These are phyloP conservation scores for Naganishia albida DNA, from an alignment of 1,284 basidiomycete genomes.

Conservation along the genomic window DNA sequence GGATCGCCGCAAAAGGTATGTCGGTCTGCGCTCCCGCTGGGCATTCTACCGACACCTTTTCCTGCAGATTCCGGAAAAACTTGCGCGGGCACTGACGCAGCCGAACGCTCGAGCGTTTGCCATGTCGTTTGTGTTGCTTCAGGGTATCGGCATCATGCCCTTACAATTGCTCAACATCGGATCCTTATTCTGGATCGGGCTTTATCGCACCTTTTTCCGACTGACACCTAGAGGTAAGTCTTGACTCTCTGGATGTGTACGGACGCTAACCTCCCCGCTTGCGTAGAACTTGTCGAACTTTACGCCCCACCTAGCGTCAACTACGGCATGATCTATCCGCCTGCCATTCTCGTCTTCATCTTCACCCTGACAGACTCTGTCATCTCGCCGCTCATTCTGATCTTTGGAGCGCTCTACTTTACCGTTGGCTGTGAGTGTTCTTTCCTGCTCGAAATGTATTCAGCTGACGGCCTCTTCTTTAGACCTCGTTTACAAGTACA, in stretches of 20 bases:
- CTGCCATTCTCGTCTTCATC: conserved; percentile 92
- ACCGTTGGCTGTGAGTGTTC: conserved; percentile 67
- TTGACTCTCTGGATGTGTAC: not conserved
- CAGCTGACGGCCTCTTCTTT: not conserved
- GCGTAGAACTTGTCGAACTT: conserved; percentile 84
- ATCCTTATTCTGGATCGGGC: conserved; percentile 71
- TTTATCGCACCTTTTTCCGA: conserved; percentile 72
- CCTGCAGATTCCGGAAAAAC: conserved; percentile 80
- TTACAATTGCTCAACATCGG: conserved; percentile 88
- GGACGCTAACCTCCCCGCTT: not conserved
- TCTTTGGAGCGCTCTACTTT: conserved; percentile 94
- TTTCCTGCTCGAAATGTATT: not conserved
- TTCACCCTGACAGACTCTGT: conserved; percentile 93
- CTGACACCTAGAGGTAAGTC: conserved; percentile 74
- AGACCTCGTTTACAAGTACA: conserved; percentile 95
- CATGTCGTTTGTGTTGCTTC: conserved; percentile 87
- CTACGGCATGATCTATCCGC: conserved; percentile 87
- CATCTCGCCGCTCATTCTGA: conserved; percentile 87
- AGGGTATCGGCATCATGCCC: conserved; percentile 89
- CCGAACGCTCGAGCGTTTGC: conserved; percentile 75
- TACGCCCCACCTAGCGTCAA: conserved; percentile 96
- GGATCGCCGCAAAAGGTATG: conserved; percentile 67
- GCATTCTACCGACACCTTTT: not conserved
- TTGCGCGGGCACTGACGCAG: conserved; percentile 77
- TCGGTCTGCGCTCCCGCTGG: not conserved